Evolutionary conservation across 163 green algal genomes (phyloP).

Genomic region (Prototheca stagnorum): DNA sequence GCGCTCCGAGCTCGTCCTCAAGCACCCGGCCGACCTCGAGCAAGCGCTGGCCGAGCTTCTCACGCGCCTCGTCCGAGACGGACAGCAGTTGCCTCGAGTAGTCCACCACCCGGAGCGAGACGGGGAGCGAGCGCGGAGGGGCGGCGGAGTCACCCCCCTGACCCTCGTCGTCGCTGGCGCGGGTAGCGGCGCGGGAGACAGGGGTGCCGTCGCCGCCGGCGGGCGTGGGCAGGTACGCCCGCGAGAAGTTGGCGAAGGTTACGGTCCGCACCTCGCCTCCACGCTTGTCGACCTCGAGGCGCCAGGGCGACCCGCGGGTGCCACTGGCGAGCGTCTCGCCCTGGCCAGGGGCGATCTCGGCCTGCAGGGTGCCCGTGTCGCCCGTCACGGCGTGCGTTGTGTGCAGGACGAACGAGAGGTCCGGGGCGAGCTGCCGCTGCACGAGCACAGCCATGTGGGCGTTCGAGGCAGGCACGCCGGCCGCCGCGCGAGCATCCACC

Average conservation of each 20-base stretch:
- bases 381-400: constrained; percentile 57
- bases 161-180: no score
- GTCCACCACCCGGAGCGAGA: constrained; percentile 45
- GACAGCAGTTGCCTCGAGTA: constrained; percentile 62
- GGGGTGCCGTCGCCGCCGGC: background rate
- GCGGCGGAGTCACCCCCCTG: no score
- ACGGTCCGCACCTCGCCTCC: constrained; percentile 37
- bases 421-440: constrained; percentile 64
- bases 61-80: constrained; percentile 11
- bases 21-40: constrained; percentile 31
- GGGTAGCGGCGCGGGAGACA: no score
- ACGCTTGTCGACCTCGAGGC: constrained; percentile 59
- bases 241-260: constrained; percentile 87
- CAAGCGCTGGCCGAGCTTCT: constrained; percentile 25
- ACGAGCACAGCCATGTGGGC: constrained; percentile 85
- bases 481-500: constrained; percentile 51
- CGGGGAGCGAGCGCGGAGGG: no score
- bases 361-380: constrained; percentile 41
- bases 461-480: constrained; percentile 43
- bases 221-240: constrained; percentile 33
- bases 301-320: constrained; percentile 70
- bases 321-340: constrained; percentile 82
- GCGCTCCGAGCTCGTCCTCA: constrained; percentile 41
- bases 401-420: constrained; percentile 88
- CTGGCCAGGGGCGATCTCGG: constrained; percentile 73